Evolutionary conservation across 495 filamentous ascomycete species (phyloP).

Genomic region (Hyaloscypha finlandica): DNA sequence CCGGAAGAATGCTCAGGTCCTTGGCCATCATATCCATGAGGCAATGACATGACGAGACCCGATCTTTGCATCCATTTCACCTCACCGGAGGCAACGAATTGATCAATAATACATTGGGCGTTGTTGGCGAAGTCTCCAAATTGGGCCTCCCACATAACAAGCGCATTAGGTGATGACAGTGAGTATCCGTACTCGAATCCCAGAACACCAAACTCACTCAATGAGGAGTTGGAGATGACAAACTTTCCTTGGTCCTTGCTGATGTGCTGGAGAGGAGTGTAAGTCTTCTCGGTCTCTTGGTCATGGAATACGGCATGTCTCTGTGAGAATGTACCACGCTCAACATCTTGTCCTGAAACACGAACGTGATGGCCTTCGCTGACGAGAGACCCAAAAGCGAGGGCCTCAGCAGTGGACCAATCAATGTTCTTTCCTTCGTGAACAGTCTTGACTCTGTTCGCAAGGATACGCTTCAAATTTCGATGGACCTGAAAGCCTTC

Average conservation of each 20-base stretch:
- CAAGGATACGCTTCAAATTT: conserved; percentile 95
- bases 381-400: conserved; percentile 91
- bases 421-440: conserved; percentile 93
- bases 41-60: conserved; percentile 89
- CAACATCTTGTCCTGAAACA: conserved; percentile 97
- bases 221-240: conserved; percentile 94
- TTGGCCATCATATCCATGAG: conserved; percentile 98
- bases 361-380: conserved; percentile 94
- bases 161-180: conserved; percentile 89
- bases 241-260: conserved; percentile 89
- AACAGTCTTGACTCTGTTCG: conserved; percentile 87
- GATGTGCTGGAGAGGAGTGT: conserved; percentile 89
- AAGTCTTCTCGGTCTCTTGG: conserved; percentile 88
- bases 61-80: conserved; percentile 98
- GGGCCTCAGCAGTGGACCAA: conserved; percentile 95
- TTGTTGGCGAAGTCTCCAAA: conserved; percentile 99
- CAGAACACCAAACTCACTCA: conserved; percentile 92
- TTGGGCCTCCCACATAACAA: conserved; percentile 99
- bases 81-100: conserved; percentile 97
- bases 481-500: conserved; percentile 86
- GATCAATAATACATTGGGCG: conserved; percentile 97
- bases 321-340: conserved; percentile 99
- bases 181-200: conserved; percentile 99
- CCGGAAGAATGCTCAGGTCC: conserved; percentile 98
- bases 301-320: conserved; percentile 96